Percentiles rank a stretch among this genome's conserved stretches.
These are phyloP conservation scores for Pholiota conissans DNA, from an alignment of 768 basidiomycete genomes.

Conservation along the genomic window DNA sequence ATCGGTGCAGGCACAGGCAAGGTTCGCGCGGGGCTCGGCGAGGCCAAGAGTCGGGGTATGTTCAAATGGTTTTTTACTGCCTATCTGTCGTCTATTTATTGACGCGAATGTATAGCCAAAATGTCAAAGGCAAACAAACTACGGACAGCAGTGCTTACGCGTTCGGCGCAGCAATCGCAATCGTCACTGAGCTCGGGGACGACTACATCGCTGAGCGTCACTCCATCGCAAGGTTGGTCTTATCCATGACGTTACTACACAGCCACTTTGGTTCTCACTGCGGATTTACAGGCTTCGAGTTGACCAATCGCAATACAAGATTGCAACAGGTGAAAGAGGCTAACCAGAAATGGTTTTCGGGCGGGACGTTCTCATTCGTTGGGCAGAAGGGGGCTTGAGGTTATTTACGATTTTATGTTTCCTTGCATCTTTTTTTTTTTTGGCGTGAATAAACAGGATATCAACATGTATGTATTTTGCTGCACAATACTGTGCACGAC, in stretches of 20 bases:
- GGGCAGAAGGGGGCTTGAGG: conserved; percentile 46
- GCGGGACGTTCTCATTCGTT: conserved; percentile 79
- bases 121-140: conserved; percentile 93
- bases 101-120: conserved; percentile 62
- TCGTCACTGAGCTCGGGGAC: conserved; percentile 69
- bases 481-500: not conserved
- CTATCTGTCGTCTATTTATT: conserved; percentile 3
- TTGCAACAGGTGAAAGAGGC: conserved; percentile 92
- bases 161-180: conserved; percentile 57
- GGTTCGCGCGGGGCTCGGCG: conserved; percentile 84
- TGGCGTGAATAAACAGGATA: not conserved
- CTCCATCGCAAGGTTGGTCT: conserved; percentile 85
- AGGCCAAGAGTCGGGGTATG: conserved; percentile 89
- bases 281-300: conserved; percentile 71
- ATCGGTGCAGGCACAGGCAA: conserved; percentile 86
- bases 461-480: conserved; percentile 1
- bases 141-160: conserved; percentile 80
- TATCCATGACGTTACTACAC: not conserved
- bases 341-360: conserved; percentile 95
- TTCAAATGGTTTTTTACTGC: conserved; percentile 5
- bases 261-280: not conserved
- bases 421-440: not conserved
- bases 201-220: conserved; percentile 90
- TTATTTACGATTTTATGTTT: conserved; percentile 1
- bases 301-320: conserved; percentile 88